Evolutionary conservation across 192 early-diverging fungal species (phyloP).

Genomic region (Coemansia sp.): DNA sequence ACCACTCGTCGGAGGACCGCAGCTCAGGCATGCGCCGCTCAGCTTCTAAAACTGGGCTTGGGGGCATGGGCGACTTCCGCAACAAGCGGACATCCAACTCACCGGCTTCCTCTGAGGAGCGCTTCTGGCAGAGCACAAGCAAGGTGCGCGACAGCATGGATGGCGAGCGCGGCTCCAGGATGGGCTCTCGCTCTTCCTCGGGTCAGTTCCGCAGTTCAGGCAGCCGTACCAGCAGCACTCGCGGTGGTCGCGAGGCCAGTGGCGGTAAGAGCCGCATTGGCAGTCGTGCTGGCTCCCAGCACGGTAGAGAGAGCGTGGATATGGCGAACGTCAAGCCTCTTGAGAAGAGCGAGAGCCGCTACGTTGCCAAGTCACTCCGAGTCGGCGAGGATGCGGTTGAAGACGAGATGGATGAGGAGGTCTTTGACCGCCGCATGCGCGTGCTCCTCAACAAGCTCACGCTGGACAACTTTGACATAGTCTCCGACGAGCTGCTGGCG

Average conservation of each 20-base stretch:
- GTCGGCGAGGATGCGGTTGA: constrained; percentile 45
- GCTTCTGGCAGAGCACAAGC: constrained; percentile 42
- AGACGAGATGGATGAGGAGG: constrained; percentile 57
- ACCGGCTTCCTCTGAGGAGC: constrained; percentile 41
- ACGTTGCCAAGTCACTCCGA: constrained; percentile 54
- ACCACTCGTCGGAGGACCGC: constrained; percentile 46
- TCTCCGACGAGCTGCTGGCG: constrained; percentile 79
- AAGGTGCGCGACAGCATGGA: constrained; percentile 27
- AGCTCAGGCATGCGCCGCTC: constrained; percentile 50
- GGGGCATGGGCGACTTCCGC: constrained; percentile 53
- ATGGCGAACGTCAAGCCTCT: constrained; percentile 73
- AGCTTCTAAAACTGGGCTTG: constrained; percentile 23
- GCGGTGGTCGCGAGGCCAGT: constrained; percentile 38
- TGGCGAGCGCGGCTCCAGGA: constrained; percentile 15
- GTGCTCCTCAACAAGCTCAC: constrained; percentile 96
- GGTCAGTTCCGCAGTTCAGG: constrained; percentile 42
- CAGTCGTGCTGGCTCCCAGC: constrained; percentile 53
- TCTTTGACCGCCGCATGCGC: constrained; percentile 76
- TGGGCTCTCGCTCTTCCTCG: constrained; percentile 45
- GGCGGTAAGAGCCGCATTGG: not conserved
- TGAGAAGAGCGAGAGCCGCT: constrained; percentile 80
- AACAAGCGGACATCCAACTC: constrained; percentile 13
- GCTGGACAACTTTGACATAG: constrained; percentile 86
- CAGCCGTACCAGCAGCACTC: constrained; percentile 46
- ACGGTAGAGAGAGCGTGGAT: constrained; percentile 19